These are phyloP conservation scores for Debaryomyces castellii DNA, from an alignment of 805 yeast species.

Conservation along the genomic window DNA sequence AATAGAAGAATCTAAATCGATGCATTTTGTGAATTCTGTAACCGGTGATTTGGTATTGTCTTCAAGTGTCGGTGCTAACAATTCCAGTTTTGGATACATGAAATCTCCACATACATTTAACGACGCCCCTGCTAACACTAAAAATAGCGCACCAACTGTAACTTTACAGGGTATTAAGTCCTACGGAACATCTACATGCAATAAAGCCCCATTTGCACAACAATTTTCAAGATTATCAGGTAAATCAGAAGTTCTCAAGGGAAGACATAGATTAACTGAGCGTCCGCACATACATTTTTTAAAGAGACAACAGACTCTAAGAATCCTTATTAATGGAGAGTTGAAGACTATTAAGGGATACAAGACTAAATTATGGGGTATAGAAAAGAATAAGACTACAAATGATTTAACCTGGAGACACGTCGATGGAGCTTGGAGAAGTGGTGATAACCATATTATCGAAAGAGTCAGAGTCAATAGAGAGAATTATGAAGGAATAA, in stretches of 20 bases:
- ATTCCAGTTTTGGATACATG: slow-evolving; percentile 24
- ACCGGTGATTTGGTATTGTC: slow-evolving; percentile 16
- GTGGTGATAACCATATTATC: slow-evolving; percentile 75
- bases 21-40: slow-evolving; percentile 19
- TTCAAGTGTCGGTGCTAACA: slow-evolving; percentile 7
- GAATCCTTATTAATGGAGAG: slow-evolving; percentile 60
- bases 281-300: slow-evolving; percentile 45
- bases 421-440: slow-evolving; percentile 70
- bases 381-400: slow-evolving; percentile 61
- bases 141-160: slow-evolving; percentile 29
- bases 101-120: slow-evolving; percentile 35
- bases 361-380: slow-evolving; percentile 90
- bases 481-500: slow-evolving; percentile 7
- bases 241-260: slow-evolving; percentile 45
- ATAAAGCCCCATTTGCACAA: slow-evolving; percentile 14
- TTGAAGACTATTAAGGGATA: slow-evolving; percentile 56
- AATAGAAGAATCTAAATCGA: slow-evolving; percentile 42
- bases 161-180: slow-evolving; percentile 32
- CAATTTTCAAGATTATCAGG: slow-evolving; percentile 33
- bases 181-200: slow-evolving; percentile 34
- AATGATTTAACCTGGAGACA: slow-evolving; percentile 66
- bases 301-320: slow-evolving; percentile 55
- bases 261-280: slow-evolving; percentile 58
- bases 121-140: slow-evolving; percentile 33
- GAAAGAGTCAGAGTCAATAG: slow-evolving; percentile 43